Evolutionary conservation across 2,329 filamentous ascomycete species (phyloP), one percentile per base, ranked within the genome.

Genomic region (Ceratocystis ficicola): DNA sequence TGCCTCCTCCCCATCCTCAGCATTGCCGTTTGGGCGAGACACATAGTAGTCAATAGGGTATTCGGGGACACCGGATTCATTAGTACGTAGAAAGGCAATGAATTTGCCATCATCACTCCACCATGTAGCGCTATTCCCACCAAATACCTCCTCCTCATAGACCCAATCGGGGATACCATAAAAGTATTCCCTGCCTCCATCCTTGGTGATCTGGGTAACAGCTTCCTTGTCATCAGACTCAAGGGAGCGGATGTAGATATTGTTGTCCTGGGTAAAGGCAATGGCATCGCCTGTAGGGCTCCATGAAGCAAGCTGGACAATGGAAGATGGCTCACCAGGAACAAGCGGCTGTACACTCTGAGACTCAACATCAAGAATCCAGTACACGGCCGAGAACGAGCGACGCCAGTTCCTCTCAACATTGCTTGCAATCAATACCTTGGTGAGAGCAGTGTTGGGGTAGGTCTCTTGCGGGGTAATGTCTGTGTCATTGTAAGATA

Each of bases 151-250:
- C 70, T 82, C 80, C 73, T 95, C 90, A 72, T 95, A 96, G 0
- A 97, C 94, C 94, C 94, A 99, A 74, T 99, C 95, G 0, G 94
- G 94, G 22, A 96, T 85, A 20, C 94, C 94, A 71, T 99, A 96
- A 75, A 99, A 99, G 68, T 94, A 84, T 70, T 97, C 86, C 0
- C 85, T 79, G 0, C 93, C 90, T 12, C 95, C 94, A 73, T 99
- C 93, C 65, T 80, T 84, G 1, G 94, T 97, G 70, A 99, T 87
- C 68, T 87, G 84, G 4, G 82, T 80, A 3, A 90, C 81, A n/a
- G 48, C 28, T 3, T 41, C 5, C 44, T 72, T 76, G 5, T 68
- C 71, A 59, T 59, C 55, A 20, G 55, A 59, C 28, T n/a, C n/a
- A 12, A 84, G 70, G 2, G 84, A 85, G 63, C 94, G 86, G 57